These are phyloP conservation scores for Orobanche coerulescens DNA, from an alignment of 257 asterid species.

Conservation along the genomic window DNA sequence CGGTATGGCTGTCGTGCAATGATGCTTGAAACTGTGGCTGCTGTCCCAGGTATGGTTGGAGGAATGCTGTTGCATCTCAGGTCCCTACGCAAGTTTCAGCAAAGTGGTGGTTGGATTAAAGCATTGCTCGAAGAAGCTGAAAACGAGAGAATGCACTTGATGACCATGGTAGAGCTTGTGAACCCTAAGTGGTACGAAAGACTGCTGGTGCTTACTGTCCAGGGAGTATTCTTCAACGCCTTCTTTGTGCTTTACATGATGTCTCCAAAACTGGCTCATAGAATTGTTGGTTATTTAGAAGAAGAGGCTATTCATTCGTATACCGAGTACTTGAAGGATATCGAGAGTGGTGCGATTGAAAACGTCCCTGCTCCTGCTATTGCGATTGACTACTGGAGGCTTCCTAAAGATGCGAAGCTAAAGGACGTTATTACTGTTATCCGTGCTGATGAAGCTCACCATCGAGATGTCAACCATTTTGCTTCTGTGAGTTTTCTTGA, in stretches of 20 bases:
- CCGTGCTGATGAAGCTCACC: slow-evolving; percentile 97
- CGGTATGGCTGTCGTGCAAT: slow-evolving; percentile 89
- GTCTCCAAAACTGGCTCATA: slow-evolving; percentile 82
- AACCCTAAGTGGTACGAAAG: slow-evolving; percentile 90
- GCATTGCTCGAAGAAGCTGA: slow-evolving; percentile 96
- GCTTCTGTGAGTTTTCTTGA: slow-evolving; percentile 63
- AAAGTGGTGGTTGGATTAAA: slow-evolving; percentile 95
- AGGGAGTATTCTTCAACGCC: slow-evolving; percentile 84
- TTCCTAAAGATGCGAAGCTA: slow-evolving; percentile 65
- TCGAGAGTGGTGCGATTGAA: slow-evolving; percentile 55
- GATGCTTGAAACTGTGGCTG: slow-evolving; percentile 99
- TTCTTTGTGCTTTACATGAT: slow-evolving; percentile 60
- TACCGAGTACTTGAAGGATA: slow-evolving; percentile 68
- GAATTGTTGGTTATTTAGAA: slow-evolving; percentile 90
- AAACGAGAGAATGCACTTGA: slow-evolving; percentile 93
- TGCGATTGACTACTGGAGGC: slow-evolving; percentile 89
- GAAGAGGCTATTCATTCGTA: slow-evolving; percentile 94
- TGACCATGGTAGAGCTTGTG: slow-evolving; percentile 95
- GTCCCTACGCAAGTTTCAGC: slow-evolving; percentile 78
- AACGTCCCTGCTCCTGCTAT: slow-evolving; percentile 85
- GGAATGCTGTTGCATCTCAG: slow-evolving; percentile 80
- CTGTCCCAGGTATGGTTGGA: slow-evolving; percentile 96
- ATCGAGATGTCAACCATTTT: slow-evolving; percentile 93
- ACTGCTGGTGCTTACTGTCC: slow-evolving; percentile 66
- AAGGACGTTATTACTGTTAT: slow-evolving; percentile 73